Conservation (phyloP, 2,329 filamentous ascomycete species). For the Scedosporium minutisporum region DNA sequence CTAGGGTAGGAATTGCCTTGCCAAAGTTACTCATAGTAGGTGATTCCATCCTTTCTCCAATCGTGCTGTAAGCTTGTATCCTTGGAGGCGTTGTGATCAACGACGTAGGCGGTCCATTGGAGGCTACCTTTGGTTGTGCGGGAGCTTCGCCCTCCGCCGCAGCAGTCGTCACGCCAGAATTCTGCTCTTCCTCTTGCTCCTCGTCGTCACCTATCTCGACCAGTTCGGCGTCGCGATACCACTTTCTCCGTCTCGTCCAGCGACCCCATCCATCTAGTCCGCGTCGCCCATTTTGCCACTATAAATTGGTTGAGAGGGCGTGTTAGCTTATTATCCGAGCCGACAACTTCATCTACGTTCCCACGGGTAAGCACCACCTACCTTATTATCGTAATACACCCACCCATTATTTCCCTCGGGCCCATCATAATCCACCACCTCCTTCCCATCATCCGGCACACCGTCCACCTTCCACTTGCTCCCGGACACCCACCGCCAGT, state of each 20-base stretch:
- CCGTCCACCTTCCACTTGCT: constrained; percentile 84
- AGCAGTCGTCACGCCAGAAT: constrained; percentile 10
- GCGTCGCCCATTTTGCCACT: constrained; percentile 85
- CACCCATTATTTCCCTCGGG: constrained; percentile 65
- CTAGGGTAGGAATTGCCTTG: constrained; percentile 9
- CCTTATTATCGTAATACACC: constrained; percentile 98
- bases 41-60: constrained; percentile 27
- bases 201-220: constrained; percentile 57
- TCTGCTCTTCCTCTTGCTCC: constrained; percentile 23
- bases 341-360: not conserved
- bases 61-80: constrained; percentile 23
- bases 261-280: constrained; percentile 86
- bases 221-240: constrained; percentile 92
- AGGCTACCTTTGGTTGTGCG: constrained; percentile 1
- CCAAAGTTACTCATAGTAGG: constrained; percentile 12
- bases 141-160: constrained; percentile 9
- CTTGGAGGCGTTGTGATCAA: constrained; percentile 7
- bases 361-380: constrained; percentile 24
- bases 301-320: not conserved
- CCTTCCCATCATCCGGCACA: constrained; percentile 41
- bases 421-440: constrained; percentile 40
- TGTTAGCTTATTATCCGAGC: not conserved
- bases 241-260: constrained; percentile 88
- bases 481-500: constrained; percentile 70
- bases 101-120: not conserved